Evolutionary conservation across 352 stramenopile species (phyloP).

Genomic region (Phytophthora brassicae): DNA sequence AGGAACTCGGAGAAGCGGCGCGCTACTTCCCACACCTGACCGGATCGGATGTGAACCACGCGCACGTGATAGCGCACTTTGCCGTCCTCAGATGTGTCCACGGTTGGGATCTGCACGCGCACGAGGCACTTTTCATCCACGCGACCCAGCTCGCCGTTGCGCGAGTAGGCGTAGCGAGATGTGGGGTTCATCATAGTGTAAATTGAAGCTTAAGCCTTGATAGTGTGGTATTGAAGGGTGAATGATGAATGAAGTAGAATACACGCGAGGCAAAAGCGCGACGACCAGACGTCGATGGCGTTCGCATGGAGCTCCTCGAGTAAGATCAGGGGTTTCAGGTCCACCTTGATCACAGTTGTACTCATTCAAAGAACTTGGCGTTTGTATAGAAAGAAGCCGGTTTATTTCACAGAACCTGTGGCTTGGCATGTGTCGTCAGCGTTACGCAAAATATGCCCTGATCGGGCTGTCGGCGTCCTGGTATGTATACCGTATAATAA

Average conservation of each 20-base stretch:
- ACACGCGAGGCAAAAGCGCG: background rate
- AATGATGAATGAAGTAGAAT: constrained; percentile 26
- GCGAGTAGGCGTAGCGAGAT: constrained; percentile 75
- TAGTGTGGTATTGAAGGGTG: constrained; percentile 20
- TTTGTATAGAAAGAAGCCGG: constrained; percentile 26
- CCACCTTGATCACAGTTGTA: constrained; percentile 23
- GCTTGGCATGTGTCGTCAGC: constrained; percentile 19
- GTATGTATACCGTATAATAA: no score
- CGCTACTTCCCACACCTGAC: constrained; percentile 67
- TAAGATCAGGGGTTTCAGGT: constrained; percentile 24
- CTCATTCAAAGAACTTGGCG: constrained; percentile 22
- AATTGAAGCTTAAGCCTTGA: constrained; percentile 8
- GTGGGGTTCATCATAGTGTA: constrained; percentile 49
- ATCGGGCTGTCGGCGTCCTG: background rate
- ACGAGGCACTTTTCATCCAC: constrained; percentile 75
- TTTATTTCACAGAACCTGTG: constrained; percentile 21
- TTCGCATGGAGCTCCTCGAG: constrained; percentile 23
- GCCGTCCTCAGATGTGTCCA: constrained; percentile 40
- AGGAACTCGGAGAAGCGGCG: constrained; percentile 87
- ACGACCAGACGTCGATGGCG: constrained; percentile 25
- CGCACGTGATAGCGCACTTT: constrained; percentile 73
- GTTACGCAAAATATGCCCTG: constrained; percentile 27
- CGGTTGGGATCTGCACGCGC: constrained; percentile 59
- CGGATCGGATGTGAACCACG: constrained; percentile 65
- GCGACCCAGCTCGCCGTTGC: constrained; percentile 64